Evolutionary conservation across 2,329 filamentous ascomycete species (phyloP).

Genomic region (Alternaria incomplexa): DNA sequence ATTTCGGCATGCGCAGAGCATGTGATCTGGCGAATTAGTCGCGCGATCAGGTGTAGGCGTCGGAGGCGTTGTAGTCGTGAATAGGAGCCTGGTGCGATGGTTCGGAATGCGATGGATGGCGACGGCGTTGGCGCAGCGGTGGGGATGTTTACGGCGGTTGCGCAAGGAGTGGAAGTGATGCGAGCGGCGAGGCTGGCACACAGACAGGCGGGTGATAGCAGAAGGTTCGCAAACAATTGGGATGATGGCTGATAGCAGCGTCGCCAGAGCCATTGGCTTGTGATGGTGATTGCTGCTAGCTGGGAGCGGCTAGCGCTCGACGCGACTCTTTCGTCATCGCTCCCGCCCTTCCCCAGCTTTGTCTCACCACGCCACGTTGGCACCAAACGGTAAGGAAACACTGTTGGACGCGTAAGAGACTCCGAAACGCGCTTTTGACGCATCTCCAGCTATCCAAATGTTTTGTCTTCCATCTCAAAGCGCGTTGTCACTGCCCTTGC

Average conservation of each 20-base stretch:
- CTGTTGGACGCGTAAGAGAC: neutral
- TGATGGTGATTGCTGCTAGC: constrained; percentile 28
- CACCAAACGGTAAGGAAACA: neutral
- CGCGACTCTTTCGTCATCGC: constrained; percentile 26
- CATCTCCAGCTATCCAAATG: fast-evolving
- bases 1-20: constrained; percentile 32
- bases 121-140: neutral
- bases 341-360: constrained; percentile 16
- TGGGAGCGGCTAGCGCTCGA: constrained; percentile 18
- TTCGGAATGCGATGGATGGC: constrained; percentile 22
- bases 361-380: constrained; percentile 8
- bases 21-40: constrained; percentile 30
- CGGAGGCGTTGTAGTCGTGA: constrained; percentile 17
- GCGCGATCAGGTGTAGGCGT: constrained; percentile 25
- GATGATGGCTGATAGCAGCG: constrained; percentile 11
- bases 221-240: constrained; percentile 9
- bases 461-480: neutral
- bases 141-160: constrained; percentile 1
- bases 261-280: constrained; percentile 26
- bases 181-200: neutral
- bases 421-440: neutral
- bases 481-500: neutral
- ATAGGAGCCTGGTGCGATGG: constrained; percentile 31
- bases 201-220: constrained; percentile 5
- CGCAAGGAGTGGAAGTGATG: neutral